Evolutionary conservation across 495 filamentous ascomycete species (phyloP), one percentile per base, ranked within the genome.

Genomic region (Penicillium pulvis): DNA sequence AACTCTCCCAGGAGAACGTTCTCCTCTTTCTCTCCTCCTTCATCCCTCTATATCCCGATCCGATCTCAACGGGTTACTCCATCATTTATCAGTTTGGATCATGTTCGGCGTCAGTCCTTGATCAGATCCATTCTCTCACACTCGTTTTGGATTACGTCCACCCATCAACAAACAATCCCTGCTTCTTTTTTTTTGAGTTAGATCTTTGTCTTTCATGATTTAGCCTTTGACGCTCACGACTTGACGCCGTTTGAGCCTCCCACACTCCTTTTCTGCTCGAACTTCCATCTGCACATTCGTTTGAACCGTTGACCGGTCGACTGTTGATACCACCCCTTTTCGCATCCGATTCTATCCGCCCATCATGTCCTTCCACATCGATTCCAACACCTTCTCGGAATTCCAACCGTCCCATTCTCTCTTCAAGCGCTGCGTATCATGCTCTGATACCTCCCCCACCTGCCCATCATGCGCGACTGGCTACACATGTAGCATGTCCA

Each of bases 401-500:
- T 62, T 71, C 62, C 59, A 61, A 30, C 67, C 65, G 23, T 61
- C 61, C 50, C 73, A 71, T 42, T 71, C 64, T 35, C 59, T 83
- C 44, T 83, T 83, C 64, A 73, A 78, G 65, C 72, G 79, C 65
- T 83, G 81, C 59, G 66, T 71, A 28, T 52, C 61, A 54, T 85
- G 83, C 57, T 59, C 64, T 6, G 41, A 61, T n/a, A 51, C 62
- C 8, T 70, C 75, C 31, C 82, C 83, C 6, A 57, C 75, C 33
- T 85, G 83, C 61, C 83, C 83, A 10, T 19, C 61, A n/a, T 86
- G 83, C 63, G 59, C 69, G 1, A 45, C 64, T 4, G 75, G 75
- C 48, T 59, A 83, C 53, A 73, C 77, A 33, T 90, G 87, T 75
- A 79, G 80, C 6, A 80, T 86, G 64, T 77, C 79, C 51, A 74